Evolutionary conservation across 768 basidiomycete species (phyloP), one percentile per base, ranked within the genome.

Genomic region (Glaciozyma martinii): DNA sequence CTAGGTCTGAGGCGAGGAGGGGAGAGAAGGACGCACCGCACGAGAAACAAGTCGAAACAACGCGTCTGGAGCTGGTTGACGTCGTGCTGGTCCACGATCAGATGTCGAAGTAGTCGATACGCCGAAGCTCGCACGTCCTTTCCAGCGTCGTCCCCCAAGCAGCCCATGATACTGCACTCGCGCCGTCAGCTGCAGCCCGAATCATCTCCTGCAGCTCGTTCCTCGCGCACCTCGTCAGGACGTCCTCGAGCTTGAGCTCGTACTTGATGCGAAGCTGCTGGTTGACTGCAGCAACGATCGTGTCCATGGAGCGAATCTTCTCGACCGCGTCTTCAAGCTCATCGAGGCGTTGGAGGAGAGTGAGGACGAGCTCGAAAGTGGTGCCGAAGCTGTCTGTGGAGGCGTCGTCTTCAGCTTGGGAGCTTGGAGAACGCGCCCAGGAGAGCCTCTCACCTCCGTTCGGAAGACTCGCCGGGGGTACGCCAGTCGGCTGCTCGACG

Each of bases 41-140:
- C 83, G 54, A 98, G 83, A 73, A 89, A 90, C 86, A 89, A 92
- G 70, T 95, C 90, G 42, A 95, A 75, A 23, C 85, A 81, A 27
- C 84, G 81, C 61, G 80, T 79, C 18, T 82, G 80, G 40, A 95
- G 78, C 27, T 79, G 80, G 62, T 82, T 81, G 54, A 90, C 86
- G 0, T 85, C 84, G n/a, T 85, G 81, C 0, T 79, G 73, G 71
- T 92, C 90, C 6, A 90, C 83, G 9, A 93, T 75, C 1, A 83
- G 78, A 72, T 92, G 86, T 25, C 94, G 84, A 23, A 97, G 80
- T 3, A 93, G 80, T 50, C 91, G 82, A 76, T 94, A 98, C 0
- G 86, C 87, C 3, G 85, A 84, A 16, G 92, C 85, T 46, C 90
- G 83, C 70, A 87, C 84, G 56, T 86, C 82, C 64, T 85, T 85